Base-by-base conservation (phyloP, 1,284 basidiomycete genomes). In the Coniophora puteana region DNA sequence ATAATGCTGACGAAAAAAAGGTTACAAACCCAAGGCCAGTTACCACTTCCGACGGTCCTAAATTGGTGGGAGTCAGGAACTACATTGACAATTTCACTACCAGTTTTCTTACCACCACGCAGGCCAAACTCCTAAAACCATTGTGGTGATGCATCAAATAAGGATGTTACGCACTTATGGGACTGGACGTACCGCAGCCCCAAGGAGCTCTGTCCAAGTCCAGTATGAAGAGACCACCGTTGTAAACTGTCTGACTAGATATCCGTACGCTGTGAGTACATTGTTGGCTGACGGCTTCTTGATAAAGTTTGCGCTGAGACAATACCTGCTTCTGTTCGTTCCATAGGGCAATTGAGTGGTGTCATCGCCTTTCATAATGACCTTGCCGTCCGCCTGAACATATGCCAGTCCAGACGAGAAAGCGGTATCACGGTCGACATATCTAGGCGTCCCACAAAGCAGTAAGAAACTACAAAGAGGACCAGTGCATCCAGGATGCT, bases 281-380 rank as follows among this genome's bases (percentile, higher is more conserved):
- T 28, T 13, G 36, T 18, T 17, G 13, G 16, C 22, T n/a, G 36
- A 43, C 11, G 46, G 28, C 21, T 35, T 14, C 17, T 32, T 22
- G 27, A 22, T 22, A 32, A n/a, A n/a, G 22, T 31, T 12, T 8
- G 11, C 41, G 8, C 14, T n/a, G 10, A 23, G 38, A 13, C 29
- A 38, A 33, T 43, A 82, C 83, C 83, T 87, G 47, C 69, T 68
- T 36, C 84, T 70, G 49, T 69, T 68, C 35, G 67, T 62, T 13
- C 81, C 83, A 31, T 59, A 36, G 3, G 66, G 47, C 33, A 88
- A 58, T 58, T 59, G 63, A 13, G 72, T 80, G 1, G 71, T 78
- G 51, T 86, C 71, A 45, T 88, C 84, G 10, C 80, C 83, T 53
- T 81, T 78, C 83, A 88, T 88, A 21, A 86, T 69, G 18, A 83